Conservation (phyloP, 108 stramenopile species). For the Cyclotella choctawhatcheeana region DNA sequence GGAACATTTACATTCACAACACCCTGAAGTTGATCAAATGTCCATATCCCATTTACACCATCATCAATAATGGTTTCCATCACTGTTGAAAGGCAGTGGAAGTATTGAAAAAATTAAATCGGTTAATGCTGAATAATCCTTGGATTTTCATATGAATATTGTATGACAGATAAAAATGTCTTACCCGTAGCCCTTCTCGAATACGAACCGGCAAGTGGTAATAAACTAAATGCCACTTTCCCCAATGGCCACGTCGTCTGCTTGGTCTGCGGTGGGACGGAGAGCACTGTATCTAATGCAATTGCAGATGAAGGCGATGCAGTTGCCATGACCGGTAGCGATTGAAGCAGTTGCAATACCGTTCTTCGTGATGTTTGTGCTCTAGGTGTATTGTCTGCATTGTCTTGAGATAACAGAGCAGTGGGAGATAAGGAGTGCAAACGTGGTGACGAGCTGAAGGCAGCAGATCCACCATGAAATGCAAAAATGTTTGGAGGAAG, state of each 20-base stretch:
- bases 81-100: not conserved
- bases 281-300: not conserved
- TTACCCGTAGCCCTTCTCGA: conserved; percentile 74
- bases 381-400: too few relatives aligned
- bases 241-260: conserved; percentile 78
- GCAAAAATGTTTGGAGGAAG: too few relatives aligned
- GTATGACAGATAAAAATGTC: not conserved
- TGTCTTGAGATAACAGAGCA: too few relatives aligned
- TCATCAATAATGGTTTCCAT: conserved; percentile 14
- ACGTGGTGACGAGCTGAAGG: too few relatives aligned
- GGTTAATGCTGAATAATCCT: too few relatives aligned
- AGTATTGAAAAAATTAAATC: too few relatives aligned
- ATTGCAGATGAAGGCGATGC: not conserved
- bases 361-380: not conserved
- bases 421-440: too few relatives aligned
- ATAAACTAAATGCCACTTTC: conserved; percentile 79
- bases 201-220: conserved; percentile 77
- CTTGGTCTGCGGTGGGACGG: not conserved
- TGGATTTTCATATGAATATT: too few relatives aligned
- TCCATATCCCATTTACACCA: conserved; percentile 68
- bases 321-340: not conserved
- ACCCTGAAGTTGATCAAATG: conserved; percentile 91
- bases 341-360: not conserved
- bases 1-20: conserved; percentile 95
- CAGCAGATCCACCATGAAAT: too few relatives aligned